phyloP scores from a whole-genome alignment of 2,329 filamentous ascomycete species.

The Blastomyces parvus region DNA sequence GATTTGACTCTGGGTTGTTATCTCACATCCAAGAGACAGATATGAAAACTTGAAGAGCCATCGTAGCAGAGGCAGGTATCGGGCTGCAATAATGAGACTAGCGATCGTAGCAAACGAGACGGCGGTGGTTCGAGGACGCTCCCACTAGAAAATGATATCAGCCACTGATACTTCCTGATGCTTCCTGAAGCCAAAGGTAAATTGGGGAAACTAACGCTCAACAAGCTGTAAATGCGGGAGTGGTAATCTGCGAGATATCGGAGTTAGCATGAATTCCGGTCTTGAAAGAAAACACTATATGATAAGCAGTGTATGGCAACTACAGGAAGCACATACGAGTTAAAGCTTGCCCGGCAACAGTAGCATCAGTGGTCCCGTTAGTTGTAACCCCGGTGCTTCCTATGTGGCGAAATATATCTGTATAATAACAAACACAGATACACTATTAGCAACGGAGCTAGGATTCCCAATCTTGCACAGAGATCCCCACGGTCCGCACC shows the following conservation, averaged over 20 bases:
- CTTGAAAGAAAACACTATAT: no score
- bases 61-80: conserved; percentile 53
- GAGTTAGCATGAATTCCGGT: neutral
- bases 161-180: neutral
- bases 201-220: conserved; percentile 43
- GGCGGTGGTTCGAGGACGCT: conserved; percentile 55
- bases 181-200: neutral
- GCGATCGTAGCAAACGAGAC: conserved; percentile 50
- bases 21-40: conserved; percentile 49
- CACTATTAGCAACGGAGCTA: neutral
- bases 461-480: neutral
- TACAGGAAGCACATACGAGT: conserved; percentile 40
- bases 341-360: conserved; percentile 51
- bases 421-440: neutral
- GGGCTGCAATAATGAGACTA: conserved; percentile 52
- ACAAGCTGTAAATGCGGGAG: conserved; percentile 55
- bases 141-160: conserved; percentile 40
- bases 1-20: neutral
- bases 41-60: conserved; percentile 53
- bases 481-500: neutral
- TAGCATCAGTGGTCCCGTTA: conserved; percentile 41
- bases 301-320: neutral
- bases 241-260: conserved; percentile 46
- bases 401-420: neutral
- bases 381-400: conserved; percentile 18